Percentiles rank a stretch among this genome's conserved stretches.
Conservation (phyloP, 345 rosid genomes). For the Balakata baccata region DNA sequence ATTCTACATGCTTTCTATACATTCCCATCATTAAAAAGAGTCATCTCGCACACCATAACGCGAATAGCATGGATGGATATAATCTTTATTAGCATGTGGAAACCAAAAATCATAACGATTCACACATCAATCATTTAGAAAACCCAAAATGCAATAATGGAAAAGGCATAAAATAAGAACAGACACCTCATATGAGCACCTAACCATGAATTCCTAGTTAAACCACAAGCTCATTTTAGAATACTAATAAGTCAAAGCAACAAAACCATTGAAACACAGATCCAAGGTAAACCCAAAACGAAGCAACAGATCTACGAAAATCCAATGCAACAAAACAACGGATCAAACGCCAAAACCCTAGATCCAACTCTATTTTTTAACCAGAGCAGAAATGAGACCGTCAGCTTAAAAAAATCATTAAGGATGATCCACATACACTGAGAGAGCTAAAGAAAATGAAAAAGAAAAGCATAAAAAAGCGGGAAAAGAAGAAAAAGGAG, state of each 20-base stretch:
- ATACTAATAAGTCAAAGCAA: not conserved
- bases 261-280: not conserved
- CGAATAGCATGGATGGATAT: not conserved
- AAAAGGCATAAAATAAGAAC: not conserved
- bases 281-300: slow-evolving; percentile 18
- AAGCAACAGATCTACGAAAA: slow-evolving; percentile 32
- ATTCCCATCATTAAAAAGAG: not conserved
- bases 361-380: slow-evolving; percentile 38
- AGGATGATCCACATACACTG: not conserved
- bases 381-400: not conserved
- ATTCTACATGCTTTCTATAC: not conserved
- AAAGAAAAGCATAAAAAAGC: not conserved
- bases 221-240: slow-evolving; percentile 2
- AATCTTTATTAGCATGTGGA: not conserved
- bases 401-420: slow-evolving; percentile 16
- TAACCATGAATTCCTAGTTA: too few species aligned
- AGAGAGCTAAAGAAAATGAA: slow-evolving; percentile 4
- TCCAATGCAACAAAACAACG: slow-evolving; percentile 1
- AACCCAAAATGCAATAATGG: not conserved
- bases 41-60: not conserved
- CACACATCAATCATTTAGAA: not conserved
- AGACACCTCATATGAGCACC: not conserved
- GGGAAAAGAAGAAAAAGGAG: not conserved
- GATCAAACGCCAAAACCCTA: slow-evolving; percentile 32
- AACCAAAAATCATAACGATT: not conserved